Conservation (phyloP, 768 basidiomycete species). For the Mycena capillaripes region DNA sequence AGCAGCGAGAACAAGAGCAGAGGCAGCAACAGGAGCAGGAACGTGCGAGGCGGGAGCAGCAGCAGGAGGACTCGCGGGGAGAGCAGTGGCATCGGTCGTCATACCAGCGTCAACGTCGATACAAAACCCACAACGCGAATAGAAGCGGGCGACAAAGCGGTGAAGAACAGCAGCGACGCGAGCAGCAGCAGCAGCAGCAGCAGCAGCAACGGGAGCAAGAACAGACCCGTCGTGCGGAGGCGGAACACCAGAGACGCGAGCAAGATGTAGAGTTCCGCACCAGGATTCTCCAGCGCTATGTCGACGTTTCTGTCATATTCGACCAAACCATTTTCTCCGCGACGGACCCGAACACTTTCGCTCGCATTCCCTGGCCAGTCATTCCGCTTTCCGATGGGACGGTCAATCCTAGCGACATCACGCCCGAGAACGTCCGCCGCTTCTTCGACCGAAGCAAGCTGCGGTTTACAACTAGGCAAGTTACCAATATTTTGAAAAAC, state of each 20-base stretch:
- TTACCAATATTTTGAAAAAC: background rate
- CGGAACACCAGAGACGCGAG: no score
- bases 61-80: background rate
- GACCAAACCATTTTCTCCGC: background rate
- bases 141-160: background rate
- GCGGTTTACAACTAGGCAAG: background rate
- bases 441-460: background rate
- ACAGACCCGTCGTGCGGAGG: no score
- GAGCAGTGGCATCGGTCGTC: background rate
- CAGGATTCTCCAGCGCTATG: background rate
- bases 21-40: background rate
- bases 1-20: background rate
- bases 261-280: background rate
- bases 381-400: background rate
- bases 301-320: background rate
- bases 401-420: background rate
- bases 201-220: background rate
- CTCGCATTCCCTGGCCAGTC: constrained; percentile 8
- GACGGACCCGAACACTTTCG: background rate
- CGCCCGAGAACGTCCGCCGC: constrained; percentile 3
- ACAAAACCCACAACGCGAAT: background rate
- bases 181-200: background rate
- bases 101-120: constrained; percentile 1
- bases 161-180: background rate
- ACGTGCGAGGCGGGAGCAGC: background rate